These are phyloP conservation scores for Globisporangium orthogonon DNA, from an alignment of 352 stramenopile genomes.

Conservation along the genomic window DNA sequence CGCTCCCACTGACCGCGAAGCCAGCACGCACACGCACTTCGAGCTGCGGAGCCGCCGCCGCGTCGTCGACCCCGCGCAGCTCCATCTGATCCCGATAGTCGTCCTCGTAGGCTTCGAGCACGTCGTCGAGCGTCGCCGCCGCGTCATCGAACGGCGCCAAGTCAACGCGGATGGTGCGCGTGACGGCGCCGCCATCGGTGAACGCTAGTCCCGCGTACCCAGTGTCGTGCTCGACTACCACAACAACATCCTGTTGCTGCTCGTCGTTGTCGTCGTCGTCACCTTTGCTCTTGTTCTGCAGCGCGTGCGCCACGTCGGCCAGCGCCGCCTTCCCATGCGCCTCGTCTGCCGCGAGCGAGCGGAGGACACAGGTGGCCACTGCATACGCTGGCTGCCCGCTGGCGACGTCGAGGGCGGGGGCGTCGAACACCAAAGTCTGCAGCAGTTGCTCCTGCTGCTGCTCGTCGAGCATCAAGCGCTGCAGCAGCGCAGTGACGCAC, in stretches of 20 bases:
- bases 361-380: constrained; percentile 4
- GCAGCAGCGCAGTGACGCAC: constrained; percentile 2
- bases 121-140: constrained; percentile 3
- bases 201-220: constrained; percentile 10
- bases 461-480: background rate
- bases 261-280: background rate
- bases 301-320: constrained; percentile 3
- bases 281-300: constrained; percentile 1
- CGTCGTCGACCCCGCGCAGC: constrained; percentile 2
- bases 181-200: background rate
- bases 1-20: constrained; percentile 1
- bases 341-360: constrained; percentile 2
- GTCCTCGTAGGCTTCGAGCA: constrained; percentile 12
- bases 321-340: constrained; percentile 7
- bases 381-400: constrained; percentile 2
- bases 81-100: constrained; percentile 10
- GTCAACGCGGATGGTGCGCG: constrained; percentile 4
- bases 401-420: background rate
- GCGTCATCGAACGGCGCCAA: background rate
- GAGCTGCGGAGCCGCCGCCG: constrained; percentile 4
- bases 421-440: constrained; percentile 10
- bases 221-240: constrained; percentile 12
- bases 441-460: background rate
- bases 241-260: background rate
- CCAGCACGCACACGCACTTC: constrained; percentile 5